Evolutionary conservation across 1,139 yeast genomes (phyloP).

Genomic region (Taphrina sp.): DNA sequence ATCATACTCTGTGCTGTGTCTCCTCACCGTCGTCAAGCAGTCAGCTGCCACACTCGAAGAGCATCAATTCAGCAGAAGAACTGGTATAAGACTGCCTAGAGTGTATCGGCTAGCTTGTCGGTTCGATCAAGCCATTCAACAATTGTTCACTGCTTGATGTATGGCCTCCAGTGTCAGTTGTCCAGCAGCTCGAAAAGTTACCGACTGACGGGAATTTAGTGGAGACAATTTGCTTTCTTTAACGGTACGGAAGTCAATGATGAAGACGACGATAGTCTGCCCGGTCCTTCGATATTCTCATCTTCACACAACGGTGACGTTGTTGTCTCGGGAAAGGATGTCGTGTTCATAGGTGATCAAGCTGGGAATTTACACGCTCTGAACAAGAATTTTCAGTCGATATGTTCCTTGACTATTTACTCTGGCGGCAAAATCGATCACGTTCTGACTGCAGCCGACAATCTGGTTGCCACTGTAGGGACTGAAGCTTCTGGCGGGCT

Average conservation of each 20-base stretch:
- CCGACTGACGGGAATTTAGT: too few relatives aligned
- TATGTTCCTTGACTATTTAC: conserved; percentile 60
- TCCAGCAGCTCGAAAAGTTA: too few relatives aligned
- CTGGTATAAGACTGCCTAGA: not conserved
- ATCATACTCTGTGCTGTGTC: too few relatives aligned
- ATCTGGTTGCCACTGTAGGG: conserved; percentile 16
- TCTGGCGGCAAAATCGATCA: conserved; percentile 57
- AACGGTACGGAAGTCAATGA: conserved; percentile 71
- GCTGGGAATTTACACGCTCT: conserved; percentile 60
- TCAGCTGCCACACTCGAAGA: too few relatives aligned
- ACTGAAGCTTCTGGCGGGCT: conserved; percentile 13
- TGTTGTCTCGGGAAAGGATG: conserved; percentile 48
- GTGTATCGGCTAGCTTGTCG: not conserved
- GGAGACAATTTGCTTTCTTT: conserved; percentile 89
- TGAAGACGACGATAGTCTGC: conserved; percentile 27
- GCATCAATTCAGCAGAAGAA: too few relatives aligned
- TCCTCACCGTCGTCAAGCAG: too few relatives aligned
- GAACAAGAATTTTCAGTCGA: conserved; percentile 51
- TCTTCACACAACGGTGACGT: conserved; percentile 40
- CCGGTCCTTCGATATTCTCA: conserved; percentile 66
- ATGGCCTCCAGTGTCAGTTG: too few relatives aligned
- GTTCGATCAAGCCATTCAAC: too few relatives aligned
- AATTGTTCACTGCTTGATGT: too few relatives aligned
- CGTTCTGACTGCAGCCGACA: conserved; percentile 45
- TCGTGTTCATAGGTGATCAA: conserved; percentile 60